Evolutionary conservation across 176 grass and related monocot genomes (phyloP), one percentile per base, ranked within the genome.

Genomic region (Eragrostis curvula): DNA sequence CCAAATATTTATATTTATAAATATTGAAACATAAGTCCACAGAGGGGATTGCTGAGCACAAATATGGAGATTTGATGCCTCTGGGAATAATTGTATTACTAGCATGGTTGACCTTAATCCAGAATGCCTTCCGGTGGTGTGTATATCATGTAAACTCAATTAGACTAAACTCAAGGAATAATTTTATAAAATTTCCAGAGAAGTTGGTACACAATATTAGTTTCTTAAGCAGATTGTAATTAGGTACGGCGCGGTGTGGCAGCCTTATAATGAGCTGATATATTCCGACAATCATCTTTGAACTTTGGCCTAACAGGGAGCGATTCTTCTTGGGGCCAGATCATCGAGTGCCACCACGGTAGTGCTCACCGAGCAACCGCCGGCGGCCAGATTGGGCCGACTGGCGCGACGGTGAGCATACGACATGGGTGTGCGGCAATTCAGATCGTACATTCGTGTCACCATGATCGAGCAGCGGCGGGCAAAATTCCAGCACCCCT

Each of bases 231-330:
- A 13, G 7, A 12, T n/a, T 25, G 36, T 68, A 25, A 21, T 15
- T 25, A 72, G 30, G 68, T 81, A 75, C 24, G 56, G n/a, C n/a
- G 72, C 56, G 27, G 39, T 59, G 17, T 56, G 73, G 28, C 66
- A 78, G 28, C 73, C 32, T 59, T 61, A 73, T 11, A 48, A 30
- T n/a, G 50, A 55, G 18, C 68, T 79, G n/a, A n/a, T n/a, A n/a
- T 73, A 88, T 66, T 59, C 49, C 2, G n/a, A 14, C 30, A 36
- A 71, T 3, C 30, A 48, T 62, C 64, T 15, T 82, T 77, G 53
- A 63, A 79, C 52, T 53, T 63, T 64, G 46, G 43, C 79, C 53
- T 87, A 77, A 44, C 53, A n/a, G n/a, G n/a, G n/a, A n/a, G n/a
- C n/a, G n/a, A n/a, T n/a, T n/a, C n/a, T n/a, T n/a, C n/a, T n/a